Evolutionary conservation across 2,329 filamentous ascomycete species (phyloP).

Genomic region (Claviceps citrina): DNA sequence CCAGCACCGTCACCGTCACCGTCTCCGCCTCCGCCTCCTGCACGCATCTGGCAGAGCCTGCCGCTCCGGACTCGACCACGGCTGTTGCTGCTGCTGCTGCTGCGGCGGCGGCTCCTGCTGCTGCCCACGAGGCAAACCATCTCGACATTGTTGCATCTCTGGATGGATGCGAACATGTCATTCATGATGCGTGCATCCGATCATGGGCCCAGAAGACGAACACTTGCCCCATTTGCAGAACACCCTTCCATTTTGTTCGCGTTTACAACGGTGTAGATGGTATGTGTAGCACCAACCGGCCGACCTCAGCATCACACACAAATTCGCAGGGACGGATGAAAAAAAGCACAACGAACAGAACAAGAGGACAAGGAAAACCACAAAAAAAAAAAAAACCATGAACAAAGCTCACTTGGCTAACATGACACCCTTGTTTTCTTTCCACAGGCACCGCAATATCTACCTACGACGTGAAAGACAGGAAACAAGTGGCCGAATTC

Average conservation of each 20-base stretch:
- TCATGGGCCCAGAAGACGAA: constrained; percentile 96
- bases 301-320: too few relatives aligned
- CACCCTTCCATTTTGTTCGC: constrained; percentile 78
- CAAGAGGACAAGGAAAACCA: neutral
- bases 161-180: constrained; percentile 71
- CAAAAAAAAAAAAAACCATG: neutral
- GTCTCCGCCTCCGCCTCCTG: constrained; percentile 8
- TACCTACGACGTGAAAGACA: constrained; percentile 57
- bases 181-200: constrained; percentile 84
- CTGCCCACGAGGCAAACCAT: constrained; percentile 17
- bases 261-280: constrained; percentile 68
- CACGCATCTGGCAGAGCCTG: constrained; percentile 1
- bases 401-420: neutral
- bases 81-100: constrained; percentile 4
- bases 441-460: constrained; percentile 37
- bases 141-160: constrained; percentile 41
- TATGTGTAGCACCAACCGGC: constrained; percentile 38
- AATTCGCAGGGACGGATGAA: too few relatives aligned
- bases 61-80: constrained; percentile 10
- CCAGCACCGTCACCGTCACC: constrained; percentile 11
- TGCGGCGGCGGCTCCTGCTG: too few relatives aligned
- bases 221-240: constrained; percentile 92
- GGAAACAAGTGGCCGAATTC: constrained; percentile 79
- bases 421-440: neutral
- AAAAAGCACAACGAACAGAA: too few relatives aligned